Evolutionary conservation across 768 basidiomycete species (phyloP), one percentile per base, ranked within the genome.

Genomic region (Tylopilus vinaceipallidus): DNA sequence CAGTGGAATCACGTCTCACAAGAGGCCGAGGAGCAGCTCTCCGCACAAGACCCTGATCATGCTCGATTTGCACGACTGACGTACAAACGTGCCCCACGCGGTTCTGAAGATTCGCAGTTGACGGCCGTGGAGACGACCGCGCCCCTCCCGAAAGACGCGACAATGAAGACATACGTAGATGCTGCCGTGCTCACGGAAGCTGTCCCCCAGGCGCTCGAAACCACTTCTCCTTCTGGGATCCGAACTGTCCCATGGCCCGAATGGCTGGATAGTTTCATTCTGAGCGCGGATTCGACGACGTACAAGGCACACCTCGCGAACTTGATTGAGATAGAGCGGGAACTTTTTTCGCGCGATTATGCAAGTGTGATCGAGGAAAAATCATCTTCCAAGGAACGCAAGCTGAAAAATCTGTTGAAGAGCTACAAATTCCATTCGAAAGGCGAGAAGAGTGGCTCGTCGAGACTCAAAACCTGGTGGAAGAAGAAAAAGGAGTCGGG

Each of bases 81-180:
- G 45, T 56, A 63, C 34, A 71, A 74, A 34, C 69, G 71, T n/a
- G 64, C 66, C 1, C 73, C 78, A 13, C 75, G 83, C 46, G 83
- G 79, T 41, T 87, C 86, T n/a, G 78, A 80, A 59, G 84, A 86
- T 62, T 87, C 86, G 1, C 77, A 82, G 45, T 60, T 61, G 20
- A 86, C 84, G 0, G 74, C 74, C 16, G 80, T 84, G 22, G 58
- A 55, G 19, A 33, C 58, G 36, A 59, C 61, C 45, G 32, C 22
- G 6, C 36, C 27, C 6, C 29, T 49, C 2, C 19, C 45, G 12
- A 66, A 64, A 42, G 53, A 41, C 12, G 55, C 57, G 16, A 47
- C 58, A 32, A 33, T n/a, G 12, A 62, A 60, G 35, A 33, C 36
- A 32, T 60, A 60, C 14, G 49, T 37, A 1, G 57, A 66, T 20